A percentile compares a stretch with the other conserved stretches of the same genome.
phyloP scores from a whole-genome alignment of 345 rosid species.

The Dipteronia dyeriana region DNA sequence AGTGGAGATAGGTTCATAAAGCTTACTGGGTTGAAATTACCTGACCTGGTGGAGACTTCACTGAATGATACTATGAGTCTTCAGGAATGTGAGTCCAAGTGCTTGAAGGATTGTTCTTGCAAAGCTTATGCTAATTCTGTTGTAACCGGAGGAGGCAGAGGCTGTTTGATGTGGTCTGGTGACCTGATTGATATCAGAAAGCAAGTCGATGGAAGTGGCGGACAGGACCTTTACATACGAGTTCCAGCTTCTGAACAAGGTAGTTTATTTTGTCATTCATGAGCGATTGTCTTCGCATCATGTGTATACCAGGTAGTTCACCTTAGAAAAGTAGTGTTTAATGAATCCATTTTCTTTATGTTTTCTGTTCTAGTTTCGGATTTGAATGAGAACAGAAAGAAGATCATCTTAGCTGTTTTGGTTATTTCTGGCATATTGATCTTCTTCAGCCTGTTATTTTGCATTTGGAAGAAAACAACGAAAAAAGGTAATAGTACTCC shows the following conservation, averaged over 20 bases:
- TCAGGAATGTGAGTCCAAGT: conserved; percentile 23
- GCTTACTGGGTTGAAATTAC: conserved; percentile 16
- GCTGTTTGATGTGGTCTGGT: conserved; percentile 41
- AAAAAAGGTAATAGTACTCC: conserved; percentile 1
- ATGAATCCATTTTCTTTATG: no score
- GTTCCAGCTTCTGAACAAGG: conserved; percentile 27
- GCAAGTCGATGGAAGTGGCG: no score
- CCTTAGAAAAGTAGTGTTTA: no score
- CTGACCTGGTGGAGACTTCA: conserved; percentile 16
- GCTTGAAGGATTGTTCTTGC: conserved; percentile 34
- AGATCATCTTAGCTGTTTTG: not conserved
- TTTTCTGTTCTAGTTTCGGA: no score
- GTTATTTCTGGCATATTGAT: not conserved
- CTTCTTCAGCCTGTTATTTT: not conserved
- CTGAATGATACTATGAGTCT: conserved; percentile 24
- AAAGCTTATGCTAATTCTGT: conserved; percentile 31
- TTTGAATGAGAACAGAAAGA: no score
- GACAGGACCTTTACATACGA: conserved; percentile 27
- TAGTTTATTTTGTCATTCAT: conserved; percentile 6
- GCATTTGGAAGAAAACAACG: not conserved
- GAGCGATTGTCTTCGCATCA: no score
- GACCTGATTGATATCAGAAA: conserved; percentile 30
- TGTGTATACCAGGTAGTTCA: no score
- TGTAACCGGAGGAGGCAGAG: conserved; percentile 27
- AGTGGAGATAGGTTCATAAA: conserved; percentile 18